Percentiles rank a stretch among this genome's conserved stretches.
Evolutionary conservation across 495 filamentous ascomycete genomes (phyloP).

Genomic region (Eremomyces bilateralis): DNA sequence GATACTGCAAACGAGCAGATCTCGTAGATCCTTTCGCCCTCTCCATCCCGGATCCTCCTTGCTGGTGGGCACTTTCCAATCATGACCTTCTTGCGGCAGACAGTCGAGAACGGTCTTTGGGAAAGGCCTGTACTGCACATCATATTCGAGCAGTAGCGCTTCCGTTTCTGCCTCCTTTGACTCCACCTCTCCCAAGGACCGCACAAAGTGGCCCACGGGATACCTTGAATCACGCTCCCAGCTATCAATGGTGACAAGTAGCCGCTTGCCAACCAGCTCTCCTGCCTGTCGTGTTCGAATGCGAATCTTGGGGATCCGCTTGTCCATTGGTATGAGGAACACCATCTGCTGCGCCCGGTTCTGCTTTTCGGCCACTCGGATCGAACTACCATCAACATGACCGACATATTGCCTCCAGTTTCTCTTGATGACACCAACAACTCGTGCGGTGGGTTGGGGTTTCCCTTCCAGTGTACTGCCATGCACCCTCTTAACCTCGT

Average conservation of each 20-base stretch:
- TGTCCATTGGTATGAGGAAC: conserved; percentile 94
- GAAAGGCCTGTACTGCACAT: conserved; percentile 95
- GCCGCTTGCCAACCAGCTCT: conserved; percentile 71
- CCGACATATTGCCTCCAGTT: conserved; percentile 98
- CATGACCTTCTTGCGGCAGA: conserved; percentile 73
- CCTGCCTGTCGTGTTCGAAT: conserved; percentile 74
- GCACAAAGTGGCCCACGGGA: conserved; percentile 80
- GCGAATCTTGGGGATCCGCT: conserved; percentile 85
- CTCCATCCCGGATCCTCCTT: conserved; percentile 67
- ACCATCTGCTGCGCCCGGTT: conserved; percentile 74
- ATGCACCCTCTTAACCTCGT: conserved; percentile 75
- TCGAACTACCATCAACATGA: conserved; percentile 72
- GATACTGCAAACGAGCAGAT: conserved; percentile 85
- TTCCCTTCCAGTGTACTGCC: conserved; percentile 54
- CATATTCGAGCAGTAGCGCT: conserved; percentile 79
- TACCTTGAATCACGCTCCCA: conserved; percentile 89
- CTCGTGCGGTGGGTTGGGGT: conserved; percentile 75
- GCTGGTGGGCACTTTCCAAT: conserved; percentile 70
- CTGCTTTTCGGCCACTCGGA: conserved; percentile 42
- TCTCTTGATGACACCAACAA: conserved; percentile 80
- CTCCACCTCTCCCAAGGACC: conserved; percentile 80
- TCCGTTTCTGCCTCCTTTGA: conserved; percentile 93
- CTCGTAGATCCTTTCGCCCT: conserved; percentile 59
- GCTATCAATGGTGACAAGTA: conserved; percentile 85
- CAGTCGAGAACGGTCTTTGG: conserved; percentile 89